Evolutionary conservation across 176 grass and related monocot genomes (phyloP), one percentile per base, ranked within the genome.

Genomic region (Oryza glaberrima): DNA sequence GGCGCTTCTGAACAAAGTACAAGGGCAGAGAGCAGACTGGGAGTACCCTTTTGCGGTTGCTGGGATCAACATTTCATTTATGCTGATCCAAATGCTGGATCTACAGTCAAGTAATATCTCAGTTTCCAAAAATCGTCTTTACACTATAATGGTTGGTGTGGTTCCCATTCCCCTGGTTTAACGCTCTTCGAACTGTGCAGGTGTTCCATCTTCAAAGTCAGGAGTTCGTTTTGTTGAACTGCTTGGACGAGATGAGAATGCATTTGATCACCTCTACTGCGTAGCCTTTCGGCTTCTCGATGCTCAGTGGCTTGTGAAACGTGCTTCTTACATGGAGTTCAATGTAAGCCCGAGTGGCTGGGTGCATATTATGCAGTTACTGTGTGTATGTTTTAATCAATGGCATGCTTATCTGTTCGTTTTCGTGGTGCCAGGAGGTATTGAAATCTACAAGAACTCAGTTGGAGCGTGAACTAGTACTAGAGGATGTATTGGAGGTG

Each of bases 11-110:
- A 88, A 89, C 58, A 98, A 98, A 90, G 80, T 87, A 72, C 89
- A 95, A 87, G 96, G 96, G 7, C 72, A 77, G 22, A 98, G 96
- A 88, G 76, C 91, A 26, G 89, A 90, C 67, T 98, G 96, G 96
- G 96, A 98, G 69, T 98, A 98, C 70, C 96, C 93, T 85, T 98
- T 98, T 86, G 96, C 96, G 32, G 93, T 98, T 65, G 96, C 96
- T 61, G 96, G 93, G 51, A 79, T 98, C 64, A 98, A 98, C 69
- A 86, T 98, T 77, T 98, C 96, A n/a, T 98, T 98, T 87, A 98
- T 94, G 96, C 64, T 98, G 70, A 81, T 98, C 79, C 93, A 98
- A 78, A 95, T 98, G 91, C 69, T 98, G 70, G 91, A 98, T 85
- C 82, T 98, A 5, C 87, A 95, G 68, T 98, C 93, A 83, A 72